Evolutionary conservation across 768 basidiomycete genomes (phyloP).

Genomic region (Suillus weaverae): DNA sequence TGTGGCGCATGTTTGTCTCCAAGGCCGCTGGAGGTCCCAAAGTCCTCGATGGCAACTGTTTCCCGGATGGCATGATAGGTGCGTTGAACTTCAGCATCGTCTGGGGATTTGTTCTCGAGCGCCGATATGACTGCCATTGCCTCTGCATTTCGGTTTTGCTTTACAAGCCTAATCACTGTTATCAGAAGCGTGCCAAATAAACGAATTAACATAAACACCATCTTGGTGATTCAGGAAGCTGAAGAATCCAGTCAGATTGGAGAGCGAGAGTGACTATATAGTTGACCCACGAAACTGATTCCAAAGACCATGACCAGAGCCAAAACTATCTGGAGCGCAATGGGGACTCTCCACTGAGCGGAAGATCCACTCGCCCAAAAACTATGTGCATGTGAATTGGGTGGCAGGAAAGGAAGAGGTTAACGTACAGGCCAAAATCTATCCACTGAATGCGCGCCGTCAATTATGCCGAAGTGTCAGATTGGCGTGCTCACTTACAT

Average conservation of each 20-base stretch:
- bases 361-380: slow-evolving; percentile 53
- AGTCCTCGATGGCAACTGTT: slow-evolving; percentile 46
- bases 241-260: slow-evolving; percentile 7
- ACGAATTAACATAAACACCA: slow-evolving; percentile 36
- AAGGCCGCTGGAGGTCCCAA: not conserved
- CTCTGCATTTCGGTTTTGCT: slow-evolving; percentile 53
- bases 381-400: slow-evolving; percentile 24
- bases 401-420: slow-evolving; percentile 1
- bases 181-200: not conserved
- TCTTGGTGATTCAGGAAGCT: slow-evolving; percentile 62
- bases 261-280: not conserved
- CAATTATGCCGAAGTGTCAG: not conserved
- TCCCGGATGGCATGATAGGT: slow-evolving; percentile 57
- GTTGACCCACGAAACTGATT: slow-evolving; percentile 46
- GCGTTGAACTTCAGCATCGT: slow-evolving; percentile 46
- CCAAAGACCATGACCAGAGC: slow-evolving; percentile 53
- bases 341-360: slow-evolving; percentile 63
- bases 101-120: slow-evolving; percentile 51
- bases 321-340: slow-evolving; percentile 58
- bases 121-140: slow-evolving; percentile 64
- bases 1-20: slow-evolving; percentile 5
- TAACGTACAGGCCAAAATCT: slow-evolving; percentile 56
- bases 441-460: slow-evolving; percentile 46
- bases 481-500: slow-evolving; percentile 10
- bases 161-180: slow-evolving; percentile 46